phyloP scores from a whole-genome alignment of 1,139 yeast species.

The Suhomyces anneliseae region DNA sequence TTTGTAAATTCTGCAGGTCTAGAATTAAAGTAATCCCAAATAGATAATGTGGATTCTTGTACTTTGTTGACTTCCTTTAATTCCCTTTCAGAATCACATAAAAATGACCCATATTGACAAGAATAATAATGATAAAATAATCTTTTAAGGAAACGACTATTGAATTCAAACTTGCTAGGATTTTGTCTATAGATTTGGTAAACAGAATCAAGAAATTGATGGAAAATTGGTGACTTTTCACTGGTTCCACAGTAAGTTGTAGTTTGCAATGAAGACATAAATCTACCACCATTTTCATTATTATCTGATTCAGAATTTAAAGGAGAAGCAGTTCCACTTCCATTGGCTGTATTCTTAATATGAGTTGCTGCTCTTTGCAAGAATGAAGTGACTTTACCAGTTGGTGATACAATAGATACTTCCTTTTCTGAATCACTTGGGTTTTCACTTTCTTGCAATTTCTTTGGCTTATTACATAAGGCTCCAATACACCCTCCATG shows the following conservation, averaged over 20 bases:
- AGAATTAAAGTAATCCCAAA: constrained; percentile 91
- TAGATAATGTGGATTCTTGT: constrained; percentile 61
- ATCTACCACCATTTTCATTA: constrained; percentile 10
- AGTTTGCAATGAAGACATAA: constrained; percentile 12
- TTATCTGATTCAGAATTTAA: constrained; percentile 8
- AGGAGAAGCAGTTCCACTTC: constrained; percentile 15
- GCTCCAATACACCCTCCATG: constrained; percentile 58
- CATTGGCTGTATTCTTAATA: constrained; percentile 41
- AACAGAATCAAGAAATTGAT: constrained; percentile 88
- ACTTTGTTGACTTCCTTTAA: constrained; percentile 34
- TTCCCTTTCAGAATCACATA: constrained; percentile 74
- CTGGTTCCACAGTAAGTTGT: constrained; percentile 39
- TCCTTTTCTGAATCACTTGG: constrained; percentile 1
- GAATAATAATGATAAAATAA: constrained; percentile 85
- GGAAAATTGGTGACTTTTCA: constrained; percentile 83
- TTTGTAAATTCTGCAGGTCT: constrained; percentile 71
- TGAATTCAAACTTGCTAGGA: constrained; percentile 78
- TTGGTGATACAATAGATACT: not conserved
- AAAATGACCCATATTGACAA: constrained; percentile 91
- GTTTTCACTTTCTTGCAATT: constrained; percentile 7
- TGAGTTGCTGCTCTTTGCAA: constrained; percentile 46
- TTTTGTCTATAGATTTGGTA: constrained; percentile 74
- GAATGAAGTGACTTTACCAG: constrained; percentile 26
- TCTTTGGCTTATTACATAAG: constrained; percentile 22
- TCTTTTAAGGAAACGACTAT: constrained; percentile 82